These are phyloP conservation scores for Euryodendron excelsum DNA, from an alignment of 148 eudicot genomes.

Conservation along the genomic window DNA sequence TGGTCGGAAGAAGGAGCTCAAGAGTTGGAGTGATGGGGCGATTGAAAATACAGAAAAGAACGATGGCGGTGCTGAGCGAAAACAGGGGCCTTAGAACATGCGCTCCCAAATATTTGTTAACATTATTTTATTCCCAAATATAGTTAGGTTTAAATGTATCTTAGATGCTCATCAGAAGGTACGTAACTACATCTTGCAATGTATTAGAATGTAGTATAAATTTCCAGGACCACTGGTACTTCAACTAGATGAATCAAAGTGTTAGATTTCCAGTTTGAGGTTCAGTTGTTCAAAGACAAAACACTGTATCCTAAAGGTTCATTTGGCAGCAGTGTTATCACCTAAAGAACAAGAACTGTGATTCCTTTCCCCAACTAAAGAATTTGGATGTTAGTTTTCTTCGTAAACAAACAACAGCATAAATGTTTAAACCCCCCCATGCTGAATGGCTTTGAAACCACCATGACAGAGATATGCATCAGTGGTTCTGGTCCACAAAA, in stretches of 20 bases:
- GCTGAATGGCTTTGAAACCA: no score
- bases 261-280: no score
- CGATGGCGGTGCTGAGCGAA: background rate
- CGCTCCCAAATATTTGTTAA: background rate
- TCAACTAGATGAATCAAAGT: no score
- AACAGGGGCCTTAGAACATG: constrained; percentile 16
- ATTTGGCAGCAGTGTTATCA: background rate
- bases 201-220: no score
- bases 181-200: no score
- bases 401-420: background rate
- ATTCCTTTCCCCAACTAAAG: background rate
- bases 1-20: constrained; percentile 27
- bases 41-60: constrained; percentile 20
- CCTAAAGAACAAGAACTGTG: no score
- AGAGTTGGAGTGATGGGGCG: constrained; percentile 22
- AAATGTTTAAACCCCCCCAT: no score
- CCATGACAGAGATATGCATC: no score
- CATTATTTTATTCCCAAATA: background rate
- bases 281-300: background rate
- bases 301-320: background rate
- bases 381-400: background rate
- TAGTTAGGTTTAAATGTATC: no score
- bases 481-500: no score
- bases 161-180: no score
- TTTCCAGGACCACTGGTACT: no score